Evolutionary conservation across 306 rosid genomes (phyloP).

Genomic region (Castanopsis chinensis): DNA sequence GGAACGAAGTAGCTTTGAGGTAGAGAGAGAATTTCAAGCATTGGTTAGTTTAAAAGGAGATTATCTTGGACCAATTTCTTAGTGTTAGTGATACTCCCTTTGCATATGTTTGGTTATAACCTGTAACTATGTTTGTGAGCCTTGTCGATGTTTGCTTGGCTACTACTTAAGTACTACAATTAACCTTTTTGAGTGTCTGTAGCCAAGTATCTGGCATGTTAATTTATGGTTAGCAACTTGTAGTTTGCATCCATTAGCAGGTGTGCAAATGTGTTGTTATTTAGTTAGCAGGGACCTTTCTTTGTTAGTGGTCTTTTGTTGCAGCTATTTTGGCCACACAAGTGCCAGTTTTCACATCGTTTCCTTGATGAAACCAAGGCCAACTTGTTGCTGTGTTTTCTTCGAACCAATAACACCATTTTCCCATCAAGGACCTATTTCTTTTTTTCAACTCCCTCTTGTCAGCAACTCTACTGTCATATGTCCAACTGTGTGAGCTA

Average conservation of each 20-base stretch:
- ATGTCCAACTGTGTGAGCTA: no score
- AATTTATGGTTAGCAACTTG: not conserved
- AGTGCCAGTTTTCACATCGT: no score
- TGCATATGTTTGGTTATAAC: not conserved
- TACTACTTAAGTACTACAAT: not conserved
- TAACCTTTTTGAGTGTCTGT: not conserved
- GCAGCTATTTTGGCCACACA: no score
- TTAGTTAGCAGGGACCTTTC: not conserved
- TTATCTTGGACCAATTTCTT: conserved; percentile 69
- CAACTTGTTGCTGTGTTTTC: no score
- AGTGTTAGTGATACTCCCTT: conserved; percentile 5
- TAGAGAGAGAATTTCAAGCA: conserved; percentile 86
- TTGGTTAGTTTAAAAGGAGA: conserved; percentile 84
- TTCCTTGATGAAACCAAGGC: no score
- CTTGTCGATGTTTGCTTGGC: not conserved
- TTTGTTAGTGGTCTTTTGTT: no score
- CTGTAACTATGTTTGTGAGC: not conserved
- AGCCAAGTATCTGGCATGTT: not conserved
- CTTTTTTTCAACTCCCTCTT: no score
- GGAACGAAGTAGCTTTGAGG: conserved; percentile 90
- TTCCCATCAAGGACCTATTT: no score
- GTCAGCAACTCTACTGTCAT: no score
- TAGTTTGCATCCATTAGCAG: not conserved
- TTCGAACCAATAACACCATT: no score
- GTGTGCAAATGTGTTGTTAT: not conserved